Base-by-base conservation (phyloP, 1,284 basidiomycete genomes). In the Tylopilus sp. region DNA sequence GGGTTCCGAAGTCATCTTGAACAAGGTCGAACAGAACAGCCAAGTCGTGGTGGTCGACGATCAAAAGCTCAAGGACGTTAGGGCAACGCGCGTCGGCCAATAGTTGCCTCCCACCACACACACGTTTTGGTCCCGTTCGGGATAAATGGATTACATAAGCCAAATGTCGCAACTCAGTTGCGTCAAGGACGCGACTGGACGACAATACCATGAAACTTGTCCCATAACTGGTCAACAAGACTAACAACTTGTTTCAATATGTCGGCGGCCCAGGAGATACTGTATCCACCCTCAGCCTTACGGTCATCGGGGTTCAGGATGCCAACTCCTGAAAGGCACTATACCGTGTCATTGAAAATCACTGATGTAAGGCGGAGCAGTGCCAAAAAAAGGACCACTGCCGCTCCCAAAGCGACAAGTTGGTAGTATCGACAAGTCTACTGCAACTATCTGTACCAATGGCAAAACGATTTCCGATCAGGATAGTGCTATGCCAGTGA, bases 1-100 rank as follows among this genome's bases (percentile, higher is more conserved):
- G 0, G 51, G 44, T 31, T 58, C 57, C 8, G 59, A 58, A 33
- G 46, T 18, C 63, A 63, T 66, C 41, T 23, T 31, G 23, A 13
- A 44, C 30, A 38, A 42, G 1, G 41, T 38, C 13, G 33, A 25
- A 26, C 39, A 43, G 18, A 7, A 16, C 2, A 25, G 8, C n/a
- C 4, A 16, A 18, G 26, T 16, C 9, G 41, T 35, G 7, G 16
- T 21, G 37, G 11, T 11, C 23, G 33, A 23, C 37, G 34, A 41
- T 56, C 49, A 55, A 3, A 36, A 31, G 40, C 13, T 31, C 15
- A 25, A n/a, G 3, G 31, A 41, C 42, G 41, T 55, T 23, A 11
- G 34, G 26, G 2, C 12, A 4, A 18, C 16, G 23, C 9, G 34
- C 15, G 51, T 30, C 12, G 41, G 28, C 60, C 60, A 56, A 63